Percentiles rank a stretch among this genome's conserved stretches.
Conservation (phyloP, 306 rosid genomes). For the Prosopis cineraria region DNA sequence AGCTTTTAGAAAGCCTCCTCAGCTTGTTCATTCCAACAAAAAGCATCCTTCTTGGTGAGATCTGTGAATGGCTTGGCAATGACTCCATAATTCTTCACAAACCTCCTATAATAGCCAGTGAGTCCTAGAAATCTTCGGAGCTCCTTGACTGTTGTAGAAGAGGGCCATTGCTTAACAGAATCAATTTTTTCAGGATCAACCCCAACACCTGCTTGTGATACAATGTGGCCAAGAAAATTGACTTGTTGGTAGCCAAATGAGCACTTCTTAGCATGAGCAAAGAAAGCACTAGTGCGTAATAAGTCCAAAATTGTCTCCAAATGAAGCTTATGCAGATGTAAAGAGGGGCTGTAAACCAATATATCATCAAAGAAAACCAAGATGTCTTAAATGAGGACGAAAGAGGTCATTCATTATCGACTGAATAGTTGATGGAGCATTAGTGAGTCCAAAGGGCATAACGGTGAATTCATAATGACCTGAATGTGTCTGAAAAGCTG, state of each 20-base stretch:
- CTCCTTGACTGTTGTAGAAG: no score
- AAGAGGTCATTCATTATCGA: no score
- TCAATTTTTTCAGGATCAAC: background rate
- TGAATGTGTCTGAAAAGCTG: background rate
- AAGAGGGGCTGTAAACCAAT: background rate
- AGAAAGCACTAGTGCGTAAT: no score
- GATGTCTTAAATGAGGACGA: background rate
- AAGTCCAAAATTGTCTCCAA: no score
- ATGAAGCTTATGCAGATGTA: background rate
- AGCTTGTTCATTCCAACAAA: background rate
- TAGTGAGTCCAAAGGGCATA: background rate
- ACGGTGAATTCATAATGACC: background rate
- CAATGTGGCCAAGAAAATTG: background rate
- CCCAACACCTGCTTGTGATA: background rate
- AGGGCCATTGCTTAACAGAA: no score
- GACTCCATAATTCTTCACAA: background rate
- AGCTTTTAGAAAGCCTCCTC: background rate
- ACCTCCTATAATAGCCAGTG: background rate
- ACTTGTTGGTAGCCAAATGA: no score
- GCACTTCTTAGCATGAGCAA: background rate
- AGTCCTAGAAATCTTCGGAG: background rate
- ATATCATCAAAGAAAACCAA: background rate
- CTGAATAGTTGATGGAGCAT: background rate
- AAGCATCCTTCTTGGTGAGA: background rate
- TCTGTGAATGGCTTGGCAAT: background rate